Percentiles rank a stretch among this genome's conserved stretches.
Conservation (phyloP, 129 eudicot species). For the Centaurea solstitialis region DNA sequence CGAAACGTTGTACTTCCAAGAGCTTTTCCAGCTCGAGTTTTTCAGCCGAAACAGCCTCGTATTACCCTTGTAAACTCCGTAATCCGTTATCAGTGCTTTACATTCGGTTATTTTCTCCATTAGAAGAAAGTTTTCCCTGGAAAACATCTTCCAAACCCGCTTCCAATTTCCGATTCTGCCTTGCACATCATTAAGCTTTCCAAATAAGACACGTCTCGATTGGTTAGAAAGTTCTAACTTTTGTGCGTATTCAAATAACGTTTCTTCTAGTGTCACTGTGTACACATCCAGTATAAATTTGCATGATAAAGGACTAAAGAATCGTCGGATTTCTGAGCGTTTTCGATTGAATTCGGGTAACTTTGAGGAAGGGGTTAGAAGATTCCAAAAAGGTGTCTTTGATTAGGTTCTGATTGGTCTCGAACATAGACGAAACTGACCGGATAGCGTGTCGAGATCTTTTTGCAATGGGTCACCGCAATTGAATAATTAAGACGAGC, state of each 20-base stretch:
- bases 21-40: conserved; percentile 40
- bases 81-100: conserved; percentile 38
- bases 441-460: conserved; percentile 77
- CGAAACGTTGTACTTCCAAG: conserved; percentile 36
- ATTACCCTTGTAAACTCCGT: conserved; percentile 33
- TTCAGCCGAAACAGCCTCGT: conserved; percentile 47
- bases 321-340: conserved; percentile 11
- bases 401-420: conserved; percentile 81
- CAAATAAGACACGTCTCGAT: conserved; percentile 37
- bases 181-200: conserved; percentile 44
- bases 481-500: conserved; percentile 83
- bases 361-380: conserved; percentile 26
- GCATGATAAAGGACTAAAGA: conserved; percentile 23
- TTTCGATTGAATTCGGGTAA: conserved; percentile 21
- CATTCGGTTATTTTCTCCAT: conserved; percentile 40
- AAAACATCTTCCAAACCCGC: conserved; percentile 41
- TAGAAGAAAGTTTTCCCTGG: conserved; percentile 49
- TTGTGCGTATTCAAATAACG: conserved; percentile 44
- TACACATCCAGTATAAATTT: conserved; percentile 60
- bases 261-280: conserved; percentile 51
- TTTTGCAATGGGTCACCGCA: conserved; percentile 85
- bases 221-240: conserved; percentile 38
- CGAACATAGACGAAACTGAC: conserved; percentile 89
- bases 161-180: conserved; percentile 49
- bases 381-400: conserved; percentile 62